A percentile compares a stretch with the other conserved stretches of the same genome.
These are phyloP conservation scores for Penicillium chermesinum DNA, from an alignment of 495 filamentous ascomycete species.

Conservation along the genomic window DNA sequence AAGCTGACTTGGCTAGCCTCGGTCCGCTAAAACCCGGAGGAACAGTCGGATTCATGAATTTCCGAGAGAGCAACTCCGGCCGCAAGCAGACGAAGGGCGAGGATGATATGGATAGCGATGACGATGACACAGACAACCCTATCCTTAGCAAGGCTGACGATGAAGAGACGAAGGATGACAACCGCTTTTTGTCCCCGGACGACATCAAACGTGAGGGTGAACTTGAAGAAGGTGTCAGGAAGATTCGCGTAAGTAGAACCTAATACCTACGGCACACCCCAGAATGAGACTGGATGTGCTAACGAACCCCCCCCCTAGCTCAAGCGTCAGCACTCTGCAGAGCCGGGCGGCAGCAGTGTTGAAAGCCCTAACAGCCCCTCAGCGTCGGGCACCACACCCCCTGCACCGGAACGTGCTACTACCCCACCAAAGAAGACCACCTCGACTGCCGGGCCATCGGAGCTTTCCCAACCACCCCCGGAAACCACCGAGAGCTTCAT, in stretches of 20 bases:
- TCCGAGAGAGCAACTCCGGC: conserved; percentile 65
- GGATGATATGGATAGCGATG: conserved; percentile 61
- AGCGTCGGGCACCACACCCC: conserved; percentile 35
- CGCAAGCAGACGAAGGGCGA: conserved; percentile 44
- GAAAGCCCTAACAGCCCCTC: conserved; percentile 40
- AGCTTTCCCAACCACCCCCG: conserved; percentile 23
- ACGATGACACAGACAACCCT: conserved; percentile 53
- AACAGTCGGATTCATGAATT: conserved; percentile 83
- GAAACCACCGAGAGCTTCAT: conserved; percentile 47
- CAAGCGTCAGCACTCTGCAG: conserved; percentile 90
- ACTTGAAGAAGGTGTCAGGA: conserved; percentile 81
- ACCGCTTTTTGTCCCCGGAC: conserved; percentile 60
- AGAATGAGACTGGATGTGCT: no score
- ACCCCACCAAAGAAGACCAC: conserved; percentile 31
- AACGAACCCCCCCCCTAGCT: conserved; percentile 50
- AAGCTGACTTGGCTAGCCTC: conserved; percentile 79
- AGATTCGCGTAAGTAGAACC: conserved; percentile 72
- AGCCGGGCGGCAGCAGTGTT: conserved; percentile 55
- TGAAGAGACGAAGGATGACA: conserved; percentile 63
- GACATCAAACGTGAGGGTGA: conserved; percentile 81
- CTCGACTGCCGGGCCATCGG: conserved; percentile 19
- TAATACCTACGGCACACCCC: not conserved
- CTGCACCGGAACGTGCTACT: conserved; percentile 34
- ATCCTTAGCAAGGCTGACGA: conserved; percentile 62
- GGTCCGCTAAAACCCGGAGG: conserved; percentile 75